Conservation (phyloP, 805 yeast species). For the Zygotorulaspora danielsina region DNA sequence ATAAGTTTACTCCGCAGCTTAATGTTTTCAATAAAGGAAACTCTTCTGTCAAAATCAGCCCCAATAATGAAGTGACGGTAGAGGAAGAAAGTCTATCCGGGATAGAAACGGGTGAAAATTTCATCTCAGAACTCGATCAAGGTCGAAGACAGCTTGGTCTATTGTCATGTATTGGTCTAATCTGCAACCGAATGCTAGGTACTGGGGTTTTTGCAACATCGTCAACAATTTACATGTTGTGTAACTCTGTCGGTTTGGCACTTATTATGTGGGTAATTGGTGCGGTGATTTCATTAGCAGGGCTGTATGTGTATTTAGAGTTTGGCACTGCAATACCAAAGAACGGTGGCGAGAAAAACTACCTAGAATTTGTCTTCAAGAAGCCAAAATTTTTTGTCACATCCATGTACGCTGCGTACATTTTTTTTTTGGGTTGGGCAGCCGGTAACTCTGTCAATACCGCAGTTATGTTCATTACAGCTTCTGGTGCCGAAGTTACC, state of each 20-base stretch:
- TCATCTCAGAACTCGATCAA: constrained; percentile 38
- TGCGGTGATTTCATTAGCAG: constrained; percentile 59
- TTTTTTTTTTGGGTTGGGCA: constrained; percentile 79
- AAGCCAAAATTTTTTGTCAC: constrained; percentile 68
- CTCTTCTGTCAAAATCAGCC: constrained; percentile 14
- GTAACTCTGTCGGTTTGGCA: constrained; percentile 69
- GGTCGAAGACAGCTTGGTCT: constrained; percentile 46
- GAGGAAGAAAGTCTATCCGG: constrained; percentile 16
- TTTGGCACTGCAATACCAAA: constrained; percentile 74
- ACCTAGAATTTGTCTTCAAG: constrained; percentile 64
- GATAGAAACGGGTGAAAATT: constrained; percentile 30
- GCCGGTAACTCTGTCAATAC: constrained; percentile 78
- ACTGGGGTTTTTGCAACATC: constrained; percentile 76
- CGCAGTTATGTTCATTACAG: constrained; percentile 71
- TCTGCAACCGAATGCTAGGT: constrained; percentile 67
- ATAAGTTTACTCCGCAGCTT: constrained; percentile 25
- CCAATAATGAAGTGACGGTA: neutral
- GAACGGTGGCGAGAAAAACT: constrained; percentile 85
- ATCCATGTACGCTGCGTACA: constrained; percentile 62
- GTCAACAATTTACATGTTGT: constrained; percentile 45
- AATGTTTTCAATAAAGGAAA: constrained; percentile 32
- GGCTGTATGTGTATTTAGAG: constrained; percentile 70
- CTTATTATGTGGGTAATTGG: constrained; percentile 74
- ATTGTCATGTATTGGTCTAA: constrained; percentile 58
- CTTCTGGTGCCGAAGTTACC: constrained; percentile 63